Evolutionary conservation across 164 flowering plant genomes (phyloP), one percentile per base, ranked within the genome.

Genomic region (Stephania japonica): DNA sequence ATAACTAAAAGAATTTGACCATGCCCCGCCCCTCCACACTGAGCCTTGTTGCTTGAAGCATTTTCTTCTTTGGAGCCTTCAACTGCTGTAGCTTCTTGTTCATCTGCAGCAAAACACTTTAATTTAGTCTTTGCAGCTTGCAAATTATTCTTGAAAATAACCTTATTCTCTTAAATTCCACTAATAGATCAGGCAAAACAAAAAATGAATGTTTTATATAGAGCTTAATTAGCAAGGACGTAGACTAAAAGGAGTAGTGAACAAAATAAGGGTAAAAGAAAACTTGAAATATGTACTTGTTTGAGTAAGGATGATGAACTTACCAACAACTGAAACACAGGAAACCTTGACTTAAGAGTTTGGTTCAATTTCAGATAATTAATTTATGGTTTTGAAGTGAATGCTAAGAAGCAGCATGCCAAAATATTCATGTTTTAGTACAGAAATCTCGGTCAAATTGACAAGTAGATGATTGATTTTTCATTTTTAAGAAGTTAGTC

Each of bases 1-100:
- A 23, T 21, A 67, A n/a, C 78, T 82, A 94, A 50, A 91, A 79
- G 75, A 88, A 94, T 70, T 91, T 94, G 72, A 91, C 85, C 97
- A 94, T 91, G 32, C 97, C 97, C 42, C 97, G 93, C 50, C 98
- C 98, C 81, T 92, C 97, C 74, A 86, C 97, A 68, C 98, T 92
- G 21, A 92, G 81, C 73, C 86, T 92, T 24, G 97, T 87, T 7
- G 97, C 98, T 79, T 94, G 97, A 67, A 94, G 93, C 73, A 84
- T 86, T 84, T 86, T 92, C 88, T 87, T 90, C 82, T 91, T 94
- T 12, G 97, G 90, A n/a, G 90, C 91, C 77, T 91, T 92, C 83
- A 92, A 70, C 78, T 91, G 90, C 73, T 94, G 97, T 84, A 94
- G 70, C 87, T 88, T 94, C 85, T 90, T 91, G 68, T 91, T 89